Evolutionary conservation across 1,284 basidiomycete species (phyloP).

Genomic region (Sphaerobolus stellatus): DNA sequence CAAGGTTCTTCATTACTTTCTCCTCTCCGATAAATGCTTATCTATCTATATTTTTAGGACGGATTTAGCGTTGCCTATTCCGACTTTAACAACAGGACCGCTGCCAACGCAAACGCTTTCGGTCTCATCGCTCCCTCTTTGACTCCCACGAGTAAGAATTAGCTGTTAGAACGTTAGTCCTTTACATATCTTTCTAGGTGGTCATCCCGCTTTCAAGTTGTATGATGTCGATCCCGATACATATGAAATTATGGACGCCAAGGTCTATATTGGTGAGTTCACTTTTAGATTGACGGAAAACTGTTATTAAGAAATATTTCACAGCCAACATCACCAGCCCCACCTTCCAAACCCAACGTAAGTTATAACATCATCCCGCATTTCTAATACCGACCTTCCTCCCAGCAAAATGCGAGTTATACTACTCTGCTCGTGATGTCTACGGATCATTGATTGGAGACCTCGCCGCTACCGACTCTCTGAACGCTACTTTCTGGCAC

Average conservation of each 20-base stretch:
- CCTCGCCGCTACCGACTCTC: constrained; percentile 23
- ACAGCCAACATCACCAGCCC: constrained; percentile 41
- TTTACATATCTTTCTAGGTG: constrained; percentile 33
- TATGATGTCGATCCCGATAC: constrained; percentile 56
- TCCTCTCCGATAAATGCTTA: too few relatives aligned
- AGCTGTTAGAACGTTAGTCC: background rate
- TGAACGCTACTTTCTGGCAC: constrained; percentile 84
- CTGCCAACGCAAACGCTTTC: constrained; percentile 49
- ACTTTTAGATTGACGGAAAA: background rate
- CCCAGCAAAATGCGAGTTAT: constrained; percentile 51
- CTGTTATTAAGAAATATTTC: too few relatives aligned
- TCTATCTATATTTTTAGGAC: constrained; percentile 30
- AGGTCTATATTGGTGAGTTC: constrained; percentile 44
- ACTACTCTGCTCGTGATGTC: constrained; percentile 54
- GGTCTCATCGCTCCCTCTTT: constrained; percentile 52
- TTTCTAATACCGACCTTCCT: constrained; percentile 17
- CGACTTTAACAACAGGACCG: constrained; percentile 47
- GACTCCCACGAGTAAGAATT: constrained; percentile 49
- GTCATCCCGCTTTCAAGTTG: constrained; percentile 52
- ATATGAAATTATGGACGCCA: constrained; percentile 51
- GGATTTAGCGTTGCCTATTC: constrained; percentile 60
- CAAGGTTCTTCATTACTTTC: constrained; percentile 22
- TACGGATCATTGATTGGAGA: constrained; percentile 47
- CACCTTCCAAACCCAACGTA: constrained; percentile 37
- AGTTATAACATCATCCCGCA: constrained; percentile 14